Conservation (phyloP, 352 stramenopile genomes). For the Pythium coloratum region DNA sequence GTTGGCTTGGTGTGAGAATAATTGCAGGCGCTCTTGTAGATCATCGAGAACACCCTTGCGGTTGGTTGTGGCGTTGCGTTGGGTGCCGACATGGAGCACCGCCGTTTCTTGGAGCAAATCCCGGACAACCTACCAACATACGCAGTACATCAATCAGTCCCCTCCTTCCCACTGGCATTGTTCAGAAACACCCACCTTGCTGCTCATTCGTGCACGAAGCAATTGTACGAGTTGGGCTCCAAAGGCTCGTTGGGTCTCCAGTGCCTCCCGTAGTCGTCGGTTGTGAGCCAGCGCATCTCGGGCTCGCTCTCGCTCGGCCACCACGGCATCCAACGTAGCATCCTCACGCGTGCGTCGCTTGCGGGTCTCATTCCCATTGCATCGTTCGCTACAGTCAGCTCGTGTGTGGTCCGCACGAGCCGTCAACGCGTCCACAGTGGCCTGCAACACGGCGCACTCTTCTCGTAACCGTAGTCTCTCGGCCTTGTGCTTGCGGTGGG, state of each 20-base stretch:
- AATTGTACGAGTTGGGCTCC: background rate
- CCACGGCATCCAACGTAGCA: background rate
- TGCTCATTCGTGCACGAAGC: background rate
- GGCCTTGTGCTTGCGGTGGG: conserved; percentile 6
- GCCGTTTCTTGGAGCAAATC: conserved; percentile 6
- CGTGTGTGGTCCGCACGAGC: background rate
- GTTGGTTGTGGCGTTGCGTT: background rate
- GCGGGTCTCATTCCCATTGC: background rate
- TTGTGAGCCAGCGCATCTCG: background rate
- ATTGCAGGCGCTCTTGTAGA: background rate
- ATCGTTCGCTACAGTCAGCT: background rate
- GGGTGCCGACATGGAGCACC: too few species aligned
- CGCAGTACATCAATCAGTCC: too few species aligned
- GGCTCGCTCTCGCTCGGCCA: background rate
- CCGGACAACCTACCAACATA: conserved; percentile 2
- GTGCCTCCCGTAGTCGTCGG: background rate
- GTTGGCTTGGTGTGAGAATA: conserved; percentile 2
- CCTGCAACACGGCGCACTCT: background rate
- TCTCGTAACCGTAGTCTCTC: conserved; percentile 6
- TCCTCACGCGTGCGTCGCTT: background rate
- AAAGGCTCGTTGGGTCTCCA: background rate
- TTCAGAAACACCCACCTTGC: background rate
- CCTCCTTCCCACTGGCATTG: too few species aligned
- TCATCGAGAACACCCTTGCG: background rate
- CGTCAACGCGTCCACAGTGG: background rate